Conservation (phyloP, 805 yeast species). For the Candida odintsovae region DNA sequence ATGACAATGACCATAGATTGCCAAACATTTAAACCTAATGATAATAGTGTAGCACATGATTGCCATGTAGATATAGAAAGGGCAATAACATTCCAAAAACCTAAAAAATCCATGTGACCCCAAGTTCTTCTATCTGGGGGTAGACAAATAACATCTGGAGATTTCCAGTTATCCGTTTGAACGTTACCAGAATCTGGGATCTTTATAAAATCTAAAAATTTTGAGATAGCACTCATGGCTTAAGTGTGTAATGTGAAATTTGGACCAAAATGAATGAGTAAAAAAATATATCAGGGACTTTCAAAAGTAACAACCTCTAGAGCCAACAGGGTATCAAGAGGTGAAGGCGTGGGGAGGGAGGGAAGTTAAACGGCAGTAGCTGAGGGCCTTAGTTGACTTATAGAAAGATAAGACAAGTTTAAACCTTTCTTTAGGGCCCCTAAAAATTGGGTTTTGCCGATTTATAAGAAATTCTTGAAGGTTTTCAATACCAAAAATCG, state of each 20-base stretch:
- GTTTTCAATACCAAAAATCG: too few species aligned
- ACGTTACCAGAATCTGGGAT: slow-evolving; percentile 18
- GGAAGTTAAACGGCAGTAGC: too few species aligned
- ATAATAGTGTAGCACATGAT: slow-evolving; percentile 35
- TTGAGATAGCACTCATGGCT: not conserved
- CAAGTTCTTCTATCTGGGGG: slow-evolving; percentile 41
- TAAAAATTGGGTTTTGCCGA: not conserved
- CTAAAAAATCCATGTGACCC: slow-evolving; percentile 36
- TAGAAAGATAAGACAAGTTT: too few species aligned
- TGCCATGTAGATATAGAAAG: slow-evolving; percentile 36
- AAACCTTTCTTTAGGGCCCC: too few species aligned
- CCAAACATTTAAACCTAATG: slow-evolving; percentile 38
- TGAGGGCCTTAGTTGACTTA: too few species aligned
- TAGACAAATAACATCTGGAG: slow-evolving; percentile 38
- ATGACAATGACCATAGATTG: slow-evolving; percentile 39
- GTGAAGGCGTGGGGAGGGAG: too few species aligned
- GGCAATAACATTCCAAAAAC: slow-evolving; percentile 37
- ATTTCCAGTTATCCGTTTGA: slow-evolving; percentile 25
- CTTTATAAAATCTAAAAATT: slow-evolving; percentile 9
- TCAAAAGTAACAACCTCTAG: not conserved
- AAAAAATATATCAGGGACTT: not conserved
- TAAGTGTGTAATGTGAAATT: too few species aligned
- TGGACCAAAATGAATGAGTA: too few species aligned
- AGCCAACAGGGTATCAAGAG: too few species aligned
- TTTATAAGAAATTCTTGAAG: too few species aligned